Conservation (phyloP, 441 rosid genomes). For the Mallotus repandus region DNA sequence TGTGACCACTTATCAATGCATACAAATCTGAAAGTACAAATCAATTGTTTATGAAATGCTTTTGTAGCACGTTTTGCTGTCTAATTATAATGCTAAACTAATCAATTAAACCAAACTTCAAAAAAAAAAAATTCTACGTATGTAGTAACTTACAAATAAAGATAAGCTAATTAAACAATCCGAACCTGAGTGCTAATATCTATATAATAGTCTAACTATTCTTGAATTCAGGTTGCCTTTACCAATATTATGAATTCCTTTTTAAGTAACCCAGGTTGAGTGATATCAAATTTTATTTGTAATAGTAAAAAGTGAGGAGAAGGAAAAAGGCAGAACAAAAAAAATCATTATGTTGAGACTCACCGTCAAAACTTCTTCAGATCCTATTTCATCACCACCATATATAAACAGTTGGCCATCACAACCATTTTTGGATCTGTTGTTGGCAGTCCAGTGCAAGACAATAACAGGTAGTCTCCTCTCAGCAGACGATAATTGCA, state of each 20-base stretch:
- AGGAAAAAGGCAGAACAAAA: conserved; percentile 4
- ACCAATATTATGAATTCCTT: not conserved
- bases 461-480: conserved; percentile 69
- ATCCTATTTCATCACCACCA: conserved; percentile 71
- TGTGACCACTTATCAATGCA: not conserved
- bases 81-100: not conserved
- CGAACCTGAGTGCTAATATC: not conserved
- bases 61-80: not conserved
- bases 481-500: conserved; percentile 52
- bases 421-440: conserved; percentile 35
- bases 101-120: not conserved
- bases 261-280: not conserved
- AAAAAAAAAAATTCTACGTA: not conserved
- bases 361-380: conserved; percentile 66
- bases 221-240: not conserved
- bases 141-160: not conserved
- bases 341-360: conserved; percentile 4
- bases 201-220: not conserved
- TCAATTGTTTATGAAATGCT: not conserved
- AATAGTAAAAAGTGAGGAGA: not conserved
- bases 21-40: not conserved
- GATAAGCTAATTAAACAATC: not conserved
- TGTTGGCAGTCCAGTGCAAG: conserved; percentile 53
- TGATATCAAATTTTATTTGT: not conserved
- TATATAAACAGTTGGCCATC: conserved; percentile 55